Evolutionary conservation across 352 stramenopile genomes (phyloP).

Genomic region (Phytophthora idaei): DNA sequence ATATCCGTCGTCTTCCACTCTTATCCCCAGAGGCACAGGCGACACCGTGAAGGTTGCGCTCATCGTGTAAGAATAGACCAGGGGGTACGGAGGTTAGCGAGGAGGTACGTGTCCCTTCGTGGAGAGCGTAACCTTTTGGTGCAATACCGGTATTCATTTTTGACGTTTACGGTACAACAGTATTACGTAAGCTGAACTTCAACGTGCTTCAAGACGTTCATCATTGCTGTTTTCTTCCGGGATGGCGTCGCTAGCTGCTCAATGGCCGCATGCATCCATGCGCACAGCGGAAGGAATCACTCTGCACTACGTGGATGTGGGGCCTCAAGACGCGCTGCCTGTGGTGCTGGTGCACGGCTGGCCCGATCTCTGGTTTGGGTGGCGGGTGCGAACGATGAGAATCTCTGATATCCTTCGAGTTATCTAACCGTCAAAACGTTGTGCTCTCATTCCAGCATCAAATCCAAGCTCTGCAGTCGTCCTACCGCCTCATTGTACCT

Average conservation of each 20-base stretch:
- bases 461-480: conserved; percentile 51
- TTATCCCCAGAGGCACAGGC: conserved; percentile 14
- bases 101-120: conserved; percentile 13
- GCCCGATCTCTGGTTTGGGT: conserved; percentile 76
- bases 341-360: conserved; percentile 78
- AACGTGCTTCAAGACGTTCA: conserved; percentile 12
- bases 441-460: conserved; percentile 41
- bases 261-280: conserved; percentile 42
- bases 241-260: conserved; percentile 30
- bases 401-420: not conserved
- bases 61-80: conserved; percentile 23
- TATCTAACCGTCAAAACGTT: conserved; percentile 1
- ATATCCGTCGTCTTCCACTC: conserved; percentile 21
- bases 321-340: conserved; percentile 48
- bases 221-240: not conserved
- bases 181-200: conserved; percentile 16
- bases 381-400: conserved; percentile 33
- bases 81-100: not conserved
- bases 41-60: conserved; percentile 10
- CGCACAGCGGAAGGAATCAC: conserved; percentile 33
- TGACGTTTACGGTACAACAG: not conserved
- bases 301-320: conserved; percentile 66
- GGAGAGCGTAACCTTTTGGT: conserved; percentile 1
- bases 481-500: conserved; percentile 64
- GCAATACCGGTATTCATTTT: not conserved